A percentile compares a stretch with the other conserved stretches of the same genome.
These are phyloP conservation scores for Globisporangium echinulatum DNA, from an alignment of 352 stramenopile genomes.

Conservation along the genomic window DNA sequence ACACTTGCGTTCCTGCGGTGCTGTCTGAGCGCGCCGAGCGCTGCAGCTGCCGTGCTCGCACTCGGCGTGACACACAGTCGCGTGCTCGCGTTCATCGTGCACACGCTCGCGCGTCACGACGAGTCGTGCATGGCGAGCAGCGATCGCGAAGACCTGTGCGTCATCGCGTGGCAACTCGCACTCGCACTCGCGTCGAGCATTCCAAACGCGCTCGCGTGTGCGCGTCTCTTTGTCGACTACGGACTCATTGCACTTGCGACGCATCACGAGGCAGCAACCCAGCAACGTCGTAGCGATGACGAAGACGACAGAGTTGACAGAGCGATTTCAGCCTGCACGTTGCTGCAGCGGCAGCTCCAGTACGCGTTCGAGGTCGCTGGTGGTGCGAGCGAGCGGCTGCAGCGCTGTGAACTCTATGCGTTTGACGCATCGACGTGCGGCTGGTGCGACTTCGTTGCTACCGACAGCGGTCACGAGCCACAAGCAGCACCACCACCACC, in stretches of 20 bases:
- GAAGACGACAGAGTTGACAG: neutral
- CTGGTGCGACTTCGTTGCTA: neutral
- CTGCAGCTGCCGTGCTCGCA: neutral
- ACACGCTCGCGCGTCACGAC: conserved; percentile 19
- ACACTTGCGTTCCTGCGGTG: conserved; percentile 20
- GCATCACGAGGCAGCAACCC: neutral
- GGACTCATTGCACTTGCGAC: conserved; percentile 1
- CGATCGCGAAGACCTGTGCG: conserved; percentile 35
- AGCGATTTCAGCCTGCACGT: conserved; percentile 15
- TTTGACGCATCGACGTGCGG: conserved; percentile 14
- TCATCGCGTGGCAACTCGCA: conserved; percentile 26
- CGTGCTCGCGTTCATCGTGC: conserved; percentile 21
- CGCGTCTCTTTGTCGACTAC: conserved; percentile 1
- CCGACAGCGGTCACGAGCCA: no score
- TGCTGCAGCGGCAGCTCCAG: conserved; percentile 30
- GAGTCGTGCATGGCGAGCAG: conserved; percentile 16
- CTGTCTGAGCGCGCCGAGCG: conserved; percentile 26
- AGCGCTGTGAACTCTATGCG: conserved; percentile 17
- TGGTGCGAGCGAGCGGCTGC: conserved; percentile 24
- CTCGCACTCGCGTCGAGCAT: conserved; percentile 28
- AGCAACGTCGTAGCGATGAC: no score
- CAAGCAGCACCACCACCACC: neutral
- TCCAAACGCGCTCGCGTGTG: conserved; percentile 25
- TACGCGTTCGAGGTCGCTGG: conserved; percentile 24
- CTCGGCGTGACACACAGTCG: neutral